These are phyloP conservation scores for Marvania coccoides DNA, from an alignment of 139 green algal species.

Conservation along the genomic window DNA sequence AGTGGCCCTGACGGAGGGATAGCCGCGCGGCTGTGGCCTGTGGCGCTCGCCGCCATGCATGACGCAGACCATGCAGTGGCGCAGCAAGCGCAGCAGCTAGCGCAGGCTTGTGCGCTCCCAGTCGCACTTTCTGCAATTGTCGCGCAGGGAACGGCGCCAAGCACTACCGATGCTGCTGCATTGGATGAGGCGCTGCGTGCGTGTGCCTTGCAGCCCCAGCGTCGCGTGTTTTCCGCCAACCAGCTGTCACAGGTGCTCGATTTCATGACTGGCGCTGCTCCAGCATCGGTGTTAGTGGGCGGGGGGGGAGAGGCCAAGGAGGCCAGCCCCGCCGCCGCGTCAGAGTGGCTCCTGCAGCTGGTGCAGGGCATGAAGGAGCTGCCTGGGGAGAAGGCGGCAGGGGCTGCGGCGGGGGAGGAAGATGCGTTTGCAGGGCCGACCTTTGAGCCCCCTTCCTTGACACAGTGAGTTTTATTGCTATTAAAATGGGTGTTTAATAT, in stretches of 20 bases:
- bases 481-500: not conserved
- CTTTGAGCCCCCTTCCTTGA: too few relatives aligned
- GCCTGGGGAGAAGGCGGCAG: not conserved
- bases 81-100: not conserved
- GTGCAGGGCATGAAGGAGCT: not conserved
- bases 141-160: not conserved
- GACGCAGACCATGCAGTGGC: not conserved
- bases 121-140: not conserved
- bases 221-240: slow-evolving; percentile 2
- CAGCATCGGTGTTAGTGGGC: not conserved
- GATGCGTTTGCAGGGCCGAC: not conserved
- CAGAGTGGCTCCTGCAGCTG: slow-evolving; percentile 10
- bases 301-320: not conserved
- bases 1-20: too few relatives aligned
- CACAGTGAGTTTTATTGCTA: not conserved
- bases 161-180: too few relatives aligned
- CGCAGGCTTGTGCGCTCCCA: not conserved
- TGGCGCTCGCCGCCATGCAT: not conserved
- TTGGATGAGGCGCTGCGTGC: too few relatives aligned
- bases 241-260: slow-evolving; percentile 48
- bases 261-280: slow-evolving; percentile 16
- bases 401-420: not conserved
- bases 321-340: not conserved
- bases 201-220: slow-evolving; percentile 22
- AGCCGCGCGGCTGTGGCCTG: too few relatives aligned